Conservation (phyloP, 345 rosid genomes). For the Pseudoturritis turrita region DNA sequence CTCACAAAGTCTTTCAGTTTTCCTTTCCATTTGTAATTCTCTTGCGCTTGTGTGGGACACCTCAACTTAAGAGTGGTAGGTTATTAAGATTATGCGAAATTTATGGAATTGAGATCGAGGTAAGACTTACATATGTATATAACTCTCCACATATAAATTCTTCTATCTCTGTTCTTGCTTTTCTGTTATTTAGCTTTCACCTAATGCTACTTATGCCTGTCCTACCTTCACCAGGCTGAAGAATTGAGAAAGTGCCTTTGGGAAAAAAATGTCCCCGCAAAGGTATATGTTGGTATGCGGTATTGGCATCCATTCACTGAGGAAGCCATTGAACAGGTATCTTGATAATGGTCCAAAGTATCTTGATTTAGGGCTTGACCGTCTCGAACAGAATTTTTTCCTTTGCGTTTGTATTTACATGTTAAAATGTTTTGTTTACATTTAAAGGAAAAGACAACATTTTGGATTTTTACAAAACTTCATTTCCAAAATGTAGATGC, state of each 20-base stretch:
- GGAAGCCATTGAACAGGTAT: slow-evolving; percentile 96
- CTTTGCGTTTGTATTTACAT: not conserved
- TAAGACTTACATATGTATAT: not conserved
- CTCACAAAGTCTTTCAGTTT: not conserved
- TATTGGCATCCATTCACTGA: slow-evolving; percentile 99
- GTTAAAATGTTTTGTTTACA: not conserved
- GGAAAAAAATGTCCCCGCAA: slow-evolving; percentile 80
- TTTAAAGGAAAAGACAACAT: not conserved
- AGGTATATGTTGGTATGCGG: slow-evolving; percentile 97
- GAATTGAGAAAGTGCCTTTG: slow-evolving; percentile 79
- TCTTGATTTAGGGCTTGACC: not conserved
- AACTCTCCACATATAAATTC: not conserved
- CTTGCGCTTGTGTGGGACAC: not conserved
- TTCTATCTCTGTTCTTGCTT: not conserved
- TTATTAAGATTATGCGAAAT: not conserved
- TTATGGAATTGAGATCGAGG: not conserved
- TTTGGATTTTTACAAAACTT: not conserved
- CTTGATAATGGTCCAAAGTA: not conserved
- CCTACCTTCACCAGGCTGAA: slow-evolving; percentile 61
- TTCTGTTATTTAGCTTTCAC: not conserved
- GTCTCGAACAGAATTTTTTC: not conserved
- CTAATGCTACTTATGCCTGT: not conserved
- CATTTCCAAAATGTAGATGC: not conserved
- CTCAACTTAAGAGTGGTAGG: not conserved
- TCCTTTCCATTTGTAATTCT: not conserved